Evolutionary conservation across 1,139 yeast genomes (phyloP), one percentile per base, ranked within the genome.

Genomic region (Diutina ranongensis): DNA sequence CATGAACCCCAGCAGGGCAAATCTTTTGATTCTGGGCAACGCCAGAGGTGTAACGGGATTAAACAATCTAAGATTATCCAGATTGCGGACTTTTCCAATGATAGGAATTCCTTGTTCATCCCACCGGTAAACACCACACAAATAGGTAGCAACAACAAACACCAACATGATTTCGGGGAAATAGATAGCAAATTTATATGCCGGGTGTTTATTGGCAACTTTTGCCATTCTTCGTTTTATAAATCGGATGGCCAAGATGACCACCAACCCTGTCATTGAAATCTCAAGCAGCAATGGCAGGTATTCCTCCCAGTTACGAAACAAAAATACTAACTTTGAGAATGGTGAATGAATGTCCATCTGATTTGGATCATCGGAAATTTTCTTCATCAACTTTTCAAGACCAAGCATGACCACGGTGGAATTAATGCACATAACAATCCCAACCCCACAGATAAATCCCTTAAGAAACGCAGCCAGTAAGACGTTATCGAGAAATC

Each of bases 391-490:
- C 32, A 67, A 52, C 3, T 67, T 68, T 47, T 61, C 65, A 35
- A 92, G 64, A 0, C 95, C 95, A 41, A 89, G 62, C 59, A 83
- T 84, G 4, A 82, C 76, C 16, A 88, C 77, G 20, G 76, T 57
- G 2, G 96, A 83, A 57, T 85, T 88, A 45, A 87, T 73, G 18
- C 87, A 70, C 92, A 92, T 89, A 9, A 89, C 89, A 16, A 86
- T 58, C 12, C 97, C 97, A n/a, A 92, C 94, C 0, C 95, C 95
- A 44, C 92, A 76, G 38, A 92, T 85, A 59, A 92, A 92, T 0
- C 97, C 97, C 53, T 94, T 74, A 28, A 92, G 67, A 35, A 92
- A 67, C 0, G 95, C 82, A 10, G 87, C 83, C 49, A 94, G 82
- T 47, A 92, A 68, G 0, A 92, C 89, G 50, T 87, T 86, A 55